These are phyloP conservation scores for Jasminum sambac DNA, from an alignment of 257 asterid species.

Conservation along the genomic window DNA sequence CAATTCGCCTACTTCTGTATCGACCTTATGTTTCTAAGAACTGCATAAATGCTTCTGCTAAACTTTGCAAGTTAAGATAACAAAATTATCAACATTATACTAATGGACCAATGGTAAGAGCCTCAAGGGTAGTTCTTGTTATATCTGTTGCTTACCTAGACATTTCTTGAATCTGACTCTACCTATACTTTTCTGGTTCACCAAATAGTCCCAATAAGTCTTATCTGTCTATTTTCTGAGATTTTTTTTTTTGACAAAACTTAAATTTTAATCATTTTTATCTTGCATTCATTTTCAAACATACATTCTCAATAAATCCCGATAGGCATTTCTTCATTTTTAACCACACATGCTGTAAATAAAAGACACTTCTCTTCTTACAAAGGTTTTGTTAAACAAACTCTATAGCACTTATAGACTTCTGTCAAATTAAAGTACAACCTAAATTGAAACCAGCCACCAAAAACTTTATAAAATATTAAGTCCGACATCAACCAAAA, in stretches of 20 bases:
- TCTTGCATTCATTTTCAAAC: no score
- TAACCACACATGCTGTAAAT: no score
- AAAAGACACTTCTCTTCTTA: no score
- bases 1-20: background rate
- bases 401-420: background rate
- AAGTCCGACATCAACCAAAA: background rate
- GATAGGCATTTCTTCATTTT: no score
- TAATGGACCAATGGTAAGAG: no score
- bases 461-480: background rate
- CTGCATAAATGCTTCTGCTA: background rate
- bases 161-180: background rate
- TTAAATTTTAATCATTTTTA: no score
- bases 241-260: no score
- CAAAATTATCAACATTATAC: background rate
- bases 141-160: background rate
- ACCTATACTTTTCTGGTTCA: background rate
- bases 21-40: background rate
- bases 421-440: background rate
- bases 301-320: no score
- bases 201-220: background rate
- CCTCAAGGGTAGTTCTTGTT: background rate
- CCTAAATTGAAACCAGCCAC: background rate
- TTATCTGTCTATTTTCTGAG: background rate
- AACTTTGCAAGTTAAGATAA: background rate
- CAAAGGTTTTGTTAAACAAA: no score